Base-by-base conservation (phyloP, 306 rosid genomes). In the Gynostemma pentaphyllum region DNA sequence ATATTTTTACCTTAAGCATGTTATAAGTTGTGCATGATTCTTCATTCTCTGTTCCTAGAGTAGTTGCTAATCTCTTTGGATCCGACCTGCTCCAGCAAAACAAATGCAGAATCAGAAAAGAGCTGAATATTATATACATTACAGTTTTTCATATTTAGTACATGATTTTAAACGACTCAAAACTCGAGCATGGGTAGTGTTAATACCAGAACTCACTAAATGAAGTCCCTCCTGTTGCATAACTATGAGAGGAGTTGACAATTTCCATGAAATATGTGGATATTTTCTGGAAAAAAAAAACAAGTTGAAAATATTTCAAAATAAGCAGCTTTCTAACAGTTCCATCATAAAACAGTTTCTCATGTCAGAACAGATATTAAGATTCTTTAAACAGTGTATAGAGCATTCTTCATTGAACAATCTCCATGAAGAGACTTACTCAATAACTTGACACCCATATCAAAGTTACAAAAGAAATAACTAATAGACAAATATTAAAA, bases 181-280 rank as follows among this genome's bases (percentile, higher is more conserved):
- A 22, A 37, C 65, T 36, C 64, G 1, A 57, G 64, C n/a, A 9
- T 16, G 52, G 60, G 4, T 12, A 62, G 13, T 19, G 42, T 9
- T 18, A 64, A 68, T 94, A 94, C 99, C 99, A 94, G 82, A 79
- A 78, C 68, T 94, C 99, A 1, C 40, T 0, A 69, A 69, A 82
- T 16, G 99, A 94, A 68, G 99, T 81, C 78, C 99, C 99, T 81
- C 99, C 99, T 5, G 99, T 94, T 75, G 99, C 99, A 74, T 86
- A 94, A 77, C 80, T 81, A 64, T 94, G 97, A 68, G 97, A 86
- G 56, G 99, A 86, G 82, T 94, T 88, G 34, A 94, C 73, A 42
- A 75, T 5, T 64, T 83, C 79, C 99, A 94, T 84, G 71, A 94
- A 94, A 83, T 77, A 94, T 29, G 73, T 74, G 42, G 86, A 84